A percentile compares a stretch with the other conserved stretches of the same genome.
Evolutionary conservation across 2,329 filamentous ascomycete species (phyloP).

Genomic region (Diaporthe australafricana): DNA sequence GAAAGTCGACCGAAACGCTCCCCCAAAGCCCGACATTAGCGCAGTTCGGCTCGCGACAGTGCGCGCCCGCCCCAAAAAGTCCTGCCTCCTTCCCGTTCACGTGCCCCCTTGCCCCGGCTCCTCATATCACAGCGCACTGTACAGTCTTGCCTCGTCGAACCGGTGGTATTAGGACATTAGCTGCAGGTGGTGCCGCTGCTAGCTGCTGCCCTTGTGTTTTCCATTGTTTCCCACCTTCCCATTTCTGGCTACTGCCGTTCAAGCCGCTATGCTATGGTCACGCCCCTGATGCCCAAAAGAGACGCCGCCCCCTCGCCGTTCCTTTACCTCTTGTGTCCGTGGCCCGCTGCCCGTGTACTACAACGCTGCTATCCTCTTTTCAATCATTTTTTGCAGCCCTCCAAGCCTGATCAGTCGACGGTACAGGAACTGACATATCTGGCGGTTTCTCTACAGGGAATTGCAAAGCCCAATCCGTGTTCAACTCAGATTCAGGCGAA

Average conservation of each 20-base stretch:
- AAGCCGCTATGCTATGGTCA: conserved; percentile 30
- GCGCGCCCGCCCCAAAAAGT: conserved; percentile 6
- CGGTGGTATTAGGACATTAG: conserved; percentile 38
- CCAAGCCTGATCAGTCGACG: conserved; percentile 58
- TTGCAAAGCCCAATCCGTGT: conserved; percentile 50
- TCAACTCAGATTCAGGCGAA: conserved; percentile 41
- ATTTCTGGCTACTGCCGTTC: conserved; percentile 43
- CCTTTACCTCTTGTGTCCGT: conserved; percentile 54
- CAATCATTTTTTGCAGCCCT: conserved; percentile 61
- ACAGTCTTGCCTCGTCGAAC: conserved; percentile 29
- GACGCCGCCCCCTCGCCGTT: conserved; percentile 46
- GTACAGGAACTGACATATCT: conserved; percentile 51
- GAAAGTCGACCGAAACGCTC: conserved; percentile 4
- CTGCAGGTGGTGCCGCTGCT: conserved; percentile 42
- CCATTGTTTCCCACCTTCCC: conserved; percentile 43
- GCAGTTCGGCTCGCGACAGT: conserved; percentile 40
- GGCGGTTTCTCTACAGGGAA: conserved; percentile 54
- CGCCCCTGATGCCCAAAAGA: conserved; percentile 34
- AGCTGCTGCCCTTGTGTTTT: conserved; percentile 29
- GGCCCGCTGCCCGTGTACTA: conserved; percentile 59
- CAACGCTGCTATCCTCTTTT: conserved; percentile 64
- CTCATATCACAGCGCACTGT: conserved; percentile 33
- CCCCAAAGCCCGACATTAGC: conserved; percentile 36
- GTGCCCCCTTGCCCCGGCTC: conserved; percentile 31
- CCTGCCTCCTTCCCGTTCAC: conserved; percentile 10